Evolutionary conservation across 148 eudicot genomes (phyloP).

Genomic region (Bassia scoparia): DNA sequence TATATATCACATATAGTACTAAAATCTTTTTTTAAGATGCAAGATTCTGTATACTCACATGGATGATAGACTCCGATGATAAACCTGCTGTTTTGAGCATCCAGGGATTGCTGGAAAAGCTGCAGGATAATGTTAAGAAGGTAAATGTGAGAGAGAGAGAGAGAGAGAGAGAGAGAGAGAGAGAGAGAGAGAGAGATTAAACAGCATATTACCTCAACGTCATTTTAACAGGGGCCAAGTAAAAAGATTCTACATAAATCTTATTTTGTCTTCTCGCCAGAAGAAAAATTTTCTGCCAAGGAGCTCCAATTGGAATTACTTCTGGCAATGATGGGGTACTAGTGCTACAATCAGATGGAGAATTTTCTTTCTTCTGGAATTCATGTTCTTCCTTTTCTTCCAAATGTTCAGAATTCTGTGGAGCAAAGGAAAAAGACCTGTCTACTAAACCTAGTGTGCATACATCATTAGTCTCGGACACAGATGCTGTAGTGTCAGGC

Average conservation of each 20-base stretch:
- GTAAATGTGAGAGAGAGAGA: constrained; percentile 13
- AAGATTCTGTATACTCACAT: constrained; percentile 47
- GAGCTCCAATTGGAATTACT: constrained; percentile 86
- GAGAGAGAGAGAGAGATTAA: background rate
- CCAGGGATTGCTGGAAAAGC: constrained; percentile 98
- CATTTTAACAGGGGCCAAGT: constrained; percentile 49
- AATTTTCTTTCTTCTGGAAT: constrained; percentile 18
- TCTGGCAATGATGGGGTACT: constrained; percentile 41
- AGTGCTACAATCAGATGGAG: constrained; percentile 27
- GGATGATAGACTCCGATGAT: constrained; percentile 78
- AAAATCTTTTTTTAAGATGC: background rate
- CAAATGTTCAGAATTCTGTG: constrained; percentile 25
- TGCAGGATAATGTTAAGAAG: constrained; percentile 30
- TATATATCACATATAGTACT: constrained; percentile 9
- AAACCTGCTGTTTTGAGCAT: constrained; percentile 71
- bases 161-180: constrained; percentile 1
- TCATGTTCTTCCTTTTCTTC: constrained; percentile 29
- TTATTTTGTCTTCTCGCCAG: constrained; percentile 79
- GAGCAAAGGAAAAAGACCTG: constrained; percentile 23
- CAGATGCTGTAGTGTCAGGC: constrained; percentile 33
- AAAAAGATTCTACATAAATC: constrained; percentile 76
- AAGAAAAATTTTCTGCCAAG: constrained; percentile 88
- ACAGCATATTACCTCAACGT: constrained; percentile 60
- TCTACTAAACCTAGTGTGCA: constrained; percentile 32
- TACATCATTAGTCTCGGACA: constrained; percentile 31